Percentiles rank a stretch among this genome's conserved stretches.
Conservation (phyloP, 768 basidiomycete species). For the Leucocoprinus leucothites region DNA sequence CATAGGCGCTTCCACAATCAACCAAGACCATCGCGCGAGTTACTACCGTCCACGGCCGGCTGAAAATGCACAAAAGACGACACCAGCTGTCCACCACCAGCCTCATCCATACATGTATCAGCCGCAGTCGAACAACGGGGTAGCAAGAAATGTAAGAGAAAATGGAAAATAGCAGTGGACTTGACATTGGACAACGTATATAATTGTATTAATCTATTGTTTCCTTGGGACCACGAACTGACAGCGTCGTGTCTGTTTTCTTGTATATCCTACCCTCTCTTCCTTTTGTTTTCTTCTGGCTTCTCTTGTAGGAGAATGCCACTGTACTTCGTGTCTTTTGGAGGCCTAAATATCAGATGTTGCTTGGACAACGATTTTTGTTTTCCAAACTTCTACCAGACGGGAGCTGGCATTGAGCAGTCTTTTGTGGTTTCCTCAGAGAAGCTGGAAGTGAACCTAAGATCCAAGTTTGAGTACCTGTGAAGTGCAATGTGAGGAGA, state of each 20-base stretch:
- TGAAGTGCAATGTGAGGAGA: no score
- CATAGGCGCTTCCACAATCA: conserved; percentile 34
- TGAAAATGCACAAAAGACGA: conserved; percentile 25
- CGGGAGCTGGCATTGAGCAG: no score
- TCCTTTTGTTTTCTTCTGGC: not conserved
- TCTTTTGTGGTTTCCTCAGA: no score
- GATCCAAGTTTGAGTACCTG: no score
- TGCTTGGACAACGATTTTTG: no score
- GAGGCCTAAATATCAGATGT: no score
- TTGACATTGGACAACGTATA: not conserved
- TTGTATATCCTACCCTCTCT: not conserved
- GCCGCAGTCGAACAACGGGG: conserved; percentile 18
- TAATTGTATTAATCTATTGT: conserved; percentile 4
- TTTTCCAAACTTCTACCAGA: no score
- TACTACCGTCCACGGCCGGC: conserved; percentile 49
- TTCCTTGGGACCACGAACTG: not conserved
- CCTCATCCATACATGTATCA: conserved; percentile 13
- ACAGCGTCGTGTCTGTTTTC: not conserved
- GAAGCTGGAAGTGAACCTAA: no score
- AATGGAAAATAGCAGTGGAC: conserved; percentile 25
- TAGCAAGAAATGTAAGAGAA: conserved; percentile 21
- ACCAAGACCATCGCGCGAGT: conserved; percentile 41
- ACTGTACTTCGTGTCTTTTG: no score
- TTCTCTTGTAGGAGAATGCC: no score
- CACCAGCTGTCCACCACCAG: conserved; percentile 1